A percentile compares a stretch with the other conserved stretches of the same genome.
These are phyloP conservation scores for Elaphomyces granulatus DNA, from an alignment of 495 filamentous ascomycete genomes.

Conservation along the genomic window DNA sequence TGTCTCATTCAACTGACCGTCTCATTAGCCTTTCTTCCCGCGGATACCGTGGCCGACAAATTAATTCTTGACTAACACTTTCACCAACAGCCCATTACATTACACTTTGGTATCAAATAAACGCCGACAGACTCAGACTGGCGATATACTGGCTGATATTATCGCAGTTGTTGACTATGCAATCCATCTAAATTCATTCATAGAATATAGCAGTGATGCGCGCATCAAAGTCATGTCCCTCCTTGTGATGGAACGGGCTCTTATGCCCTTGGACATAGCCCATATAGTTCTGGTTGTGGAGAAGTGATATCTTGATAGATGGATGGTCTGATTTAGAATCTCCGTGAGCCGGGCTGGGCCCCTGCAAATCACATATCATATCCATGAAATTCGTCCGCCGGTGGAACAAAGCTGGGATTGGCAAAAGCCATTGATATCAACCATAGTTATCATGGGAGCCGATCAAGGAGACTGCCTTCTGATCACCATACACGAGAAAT, in stretches of 20 bases:
- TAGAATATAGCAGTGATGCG: conserved; percentile 4
- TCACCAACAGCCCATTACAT: conserved; percentile 2
- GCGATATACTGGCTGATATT: conserved; percentile 3
- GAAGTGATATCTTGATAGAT: conserved; percentile 7
- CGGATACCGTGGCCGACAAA: conserved; percentile 5
- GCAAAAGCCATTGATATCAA: neutral
- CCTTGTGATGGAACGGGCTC: conserved; percentile 6
- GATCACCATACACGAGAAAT: conserved; percentile 7
- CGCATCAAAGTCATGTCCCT: conserved; percentile 6
- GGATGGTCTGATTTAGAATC: conserved; percentile 2
- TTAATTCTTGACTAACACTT: conserved; percentile 4
- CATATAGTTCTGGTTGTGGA: conserved; percentile 7
- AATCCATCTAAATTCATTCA: neutral
- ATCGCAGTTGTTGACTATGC: neutral
- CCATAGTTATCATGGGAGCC: conserved; percentile 4
- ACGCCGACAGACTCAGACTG: neutral
- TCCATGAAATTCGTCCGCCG: conserved; percentile 5
- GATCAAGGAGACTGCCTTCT: conserved; percentile 6
- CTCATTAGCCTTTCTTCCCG: conserved; percentile 6
- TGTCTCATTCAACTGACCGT: conserved; percentile 6
- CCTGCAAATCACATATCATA: conserved; percentile 4
- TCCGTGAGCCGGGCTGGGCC: no score
- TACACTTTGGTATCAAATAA: conserved; percentile 4
- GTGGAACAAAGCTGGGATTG: conserved; percentile 8
- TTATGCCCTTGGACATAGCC: conserved; percentile 5